Conservation (phyloP, 495 filamentous ascomycete genomes). For the Daldinia concentrica region DNA sequence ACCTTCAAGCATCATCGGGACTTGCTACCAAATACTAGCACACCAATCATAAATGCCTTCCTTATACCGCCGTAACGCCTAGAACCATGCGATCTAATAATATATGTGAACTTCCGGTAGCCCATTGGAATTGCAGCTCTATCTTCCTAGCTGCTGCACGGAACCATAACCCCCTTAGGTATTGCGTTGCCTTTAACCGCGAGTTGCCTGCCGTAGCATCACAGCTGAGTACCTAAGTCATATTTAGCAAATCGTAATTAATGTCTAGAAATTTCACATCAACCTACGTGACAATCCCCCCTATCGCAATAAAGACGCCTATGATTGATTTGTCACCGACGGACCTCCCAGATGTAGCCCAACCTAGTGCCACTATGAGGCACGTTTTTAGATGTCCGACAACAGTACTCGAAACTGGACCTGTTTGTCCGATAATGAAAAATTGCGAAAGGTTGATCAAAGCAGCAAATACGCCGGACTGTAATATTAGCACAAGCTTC, state of each 20-base stretch:
- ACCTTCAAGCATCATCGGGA: neutral
- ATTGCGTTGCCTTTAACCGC: slow-evolving; percentile 2
- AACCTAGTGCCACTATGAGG: slow-evolving; percentile 66
- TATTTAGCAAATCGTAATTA: slow-evolving; percentile 7
- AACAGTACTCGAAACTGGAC: slow-evolving; percentile 75
- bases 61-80: slow-evolving; percentile 12
- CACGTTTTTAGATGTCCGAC: slow-evolving; percentile 74
- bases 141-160: slow-evolving; percentile 15
- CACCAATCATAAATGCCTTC: neutral
- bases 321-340: slow-evolving; percentile 62
- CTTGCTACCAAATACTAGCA: neutral
- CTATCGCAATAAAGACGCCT: slow-evolving; percentile 63
- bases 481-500: slow-evolving; percentile 40
- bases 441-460: slow-evolving; percentile 80
- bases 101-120: neutral
- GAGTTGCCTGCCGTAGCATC: slow-evolving; percentile 54
- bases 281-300: slow-evolving; percentile 64
- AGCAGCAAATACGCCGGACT: slow-evolving; percentile 69
- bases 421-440: slow-evolving; percentile 75
- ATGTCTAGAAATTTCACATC: neutral
- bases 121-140: neutral
- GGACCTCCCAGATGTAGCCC: slow-evolving; percentile 61
- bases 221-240: slow-evolving; percentile 59
- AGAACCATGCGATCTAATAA: slow-evolving; percentile 8
- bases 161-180: neutral